Conservation (phyloP, 192 early-diverging fungal genomes). For the Dissophora ornata region DNA sequence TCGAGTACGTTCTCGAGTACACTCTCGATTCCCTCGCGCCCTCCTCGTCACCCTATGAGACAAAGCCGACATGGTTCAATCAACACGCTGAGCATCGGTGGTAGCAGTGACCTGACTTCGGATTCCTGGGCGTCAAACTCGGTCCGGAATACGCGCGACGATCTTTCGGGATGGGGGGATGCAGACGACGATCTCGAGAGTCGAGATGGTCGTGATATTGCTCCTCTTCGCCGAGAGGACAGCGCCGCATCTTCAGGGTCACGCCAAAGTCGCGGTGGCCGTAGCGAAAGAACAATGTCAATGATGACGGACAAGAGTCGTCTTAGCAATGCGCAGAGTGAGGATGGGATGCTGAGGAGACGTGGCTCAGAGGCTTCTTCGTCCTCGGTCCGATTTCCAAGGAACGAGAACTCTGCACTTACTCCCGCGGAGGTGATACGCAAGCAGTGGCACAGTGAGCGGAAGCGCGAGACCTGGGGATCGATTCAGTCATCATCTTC, state of each 20-base stretch:
- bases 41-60: constrained; percentile 48
- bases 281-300: constrained; percentile 30
- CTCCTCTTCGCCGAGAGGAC: constrained; percentile 5
- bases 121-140: constrained; percentile 47
- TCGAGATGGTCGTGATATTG: background rate
- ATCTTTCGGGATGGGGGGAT: constrained; percentile 44
- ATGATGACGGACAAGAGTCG: constrained; percentile 32
- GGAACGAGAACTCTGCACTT: background rate
- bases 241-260: constrained; percentile 2
- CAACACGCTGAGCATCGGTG: constrained; percentile 26
- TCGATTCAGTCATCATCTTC: constrained; percentile 42
- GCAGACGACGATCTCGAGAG: background rate
- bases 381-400: background rate
- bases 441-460: constrained; percentile 32
- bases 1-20: background rate
- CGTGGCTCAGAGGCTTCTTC: background rate
- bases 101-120: constrained; percentile 34
- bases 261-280: background rate
- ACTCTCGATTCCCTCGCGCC: constrained; percentile 21
- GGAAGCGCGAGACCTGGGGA: constrained; percentile 31
- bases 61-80: constrained; percentile 44
- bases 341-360: background rate
- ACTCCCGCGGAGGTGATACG: background rate
- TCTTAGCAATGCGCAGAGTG: background rate
- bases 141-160: constrained; percentile 42